Conservation (phyloP, 805 yeast species). For the Wickerhamomyces bovis region DNA sequence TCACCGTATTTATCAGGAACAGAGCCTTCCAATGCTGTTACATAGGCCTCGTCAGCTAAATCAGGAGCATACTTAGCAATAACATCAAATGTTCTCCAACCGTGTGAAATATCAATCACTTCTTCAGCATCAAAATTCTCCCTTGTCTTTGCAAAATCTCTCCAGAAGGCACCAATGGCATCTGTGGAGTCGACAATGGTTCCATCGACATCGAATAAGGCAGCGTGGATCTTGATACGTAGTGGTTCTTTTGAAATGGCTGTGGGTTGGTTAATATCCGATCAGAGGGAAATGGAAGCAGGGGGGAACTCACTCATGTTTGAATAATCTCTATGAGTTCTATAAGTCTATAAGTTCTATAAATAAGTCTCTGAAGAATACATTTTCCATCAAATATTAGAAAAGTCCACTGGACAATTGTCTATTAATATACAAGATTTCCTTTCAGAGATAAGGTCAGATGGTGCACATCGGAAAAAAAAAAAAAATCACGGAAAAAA, state of each 20-base stretch:
- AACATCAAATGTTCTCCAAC: conserved; percentile 76
- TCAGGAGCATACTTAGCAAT: conserved; percentile 68
- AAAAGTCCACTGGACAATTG: not conserved
- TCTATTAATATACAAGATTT: no score
- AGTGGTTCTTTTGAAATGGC: conserved; percentile 8
- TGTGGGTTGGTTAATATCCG: not conserved
- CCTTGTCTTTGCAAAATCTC: conserved; percentile 59
- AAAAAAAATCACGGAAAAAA: no score
- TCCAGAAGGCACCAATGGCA: conserved; percentile 79
- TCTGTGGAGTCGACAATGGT: conserved; percentile 76
- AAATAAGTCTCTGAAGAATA: not conserved
- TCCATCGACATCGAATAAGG: conserved; percentile 80
- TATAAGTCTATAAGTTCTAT: not conserved
- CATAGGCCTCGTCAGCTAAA: conserved; percentile 56
- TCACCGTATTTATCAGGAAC: conserved; percentile 70
- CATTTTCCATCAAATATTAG: no score
- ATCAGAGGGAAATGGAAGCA: no score
- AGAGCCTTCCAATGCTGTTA: conserved; percentile 59
- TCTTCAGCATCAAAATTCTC: conserved; percentile 66
- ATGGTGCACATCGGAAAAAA: not conserved
- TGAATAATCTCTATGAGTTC: not conserved
- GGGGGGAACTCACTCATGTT: not conserved
- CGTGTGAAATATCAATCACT: conserved; percentile 71
- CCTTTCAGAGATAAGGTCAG: not conserved
- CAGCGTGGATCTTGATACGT: conserved; percentile 35